Evolutionary conservation across 345 rosid genomes (phyloP), one percentile per base, ranked within the genome.

Genomic region (Kandelia obovata): DNA sequence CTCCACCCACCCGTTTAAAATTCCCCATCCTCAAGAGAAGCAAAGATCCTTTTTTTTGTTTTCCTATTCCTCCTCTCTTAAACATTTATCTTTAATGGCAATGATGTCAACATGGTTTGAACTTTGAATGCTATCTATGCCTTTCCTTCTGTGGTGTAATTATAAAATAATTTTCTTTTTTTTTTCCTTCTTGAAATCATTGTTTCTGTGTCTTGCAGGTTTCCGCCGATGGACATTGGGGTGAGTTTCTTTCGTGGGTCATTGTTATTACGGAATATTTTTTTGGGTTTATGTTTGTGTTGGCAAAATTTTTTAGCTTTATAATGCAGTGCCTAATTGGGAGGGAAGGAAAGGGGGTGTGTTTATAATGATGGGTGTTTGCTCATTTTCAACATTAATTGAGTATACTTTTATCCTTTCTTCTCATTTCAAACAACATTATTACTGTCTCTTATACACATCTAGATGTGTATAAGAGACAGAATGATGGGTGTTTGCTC

Each of bases 321-420:
- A 61, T 47, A 35, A 15, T 59, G 5, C 27, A 32, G 64, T 25
- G 75, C 37, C 68, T 27, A 73, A 64, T 67, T 57, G 69, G 78
- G 39, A 7, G 13, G 26, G n/a, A 6, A 31, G 13, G 58, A 10
- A 7, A 34, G 7, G 10, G 37, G 37, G 13, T 39, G 46, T 9
- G 65, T 64, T 58, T 63, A 51, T 63, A 71, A 77, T 70, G 68
- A 65, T 75, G 73, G 67, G 9, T 27, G 55, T 79, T 68, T 69
- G 51, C 65, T 71, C 57, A 37, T 64, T 76, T 69, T 35, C 31
- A 65, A 16, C 64, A 49, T 53, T 65, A 67, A 65, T 66, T 47
- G 65, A 65, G 56, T 32, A 26, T 63, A 11, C 34, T 65, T 66
- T n/a, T 34, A 34, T 47, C n/a, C 55, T 30, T 32, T 64, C 34